Conservation (phyloP, 331 rosid species). For the Malus hybrid region DNA sequence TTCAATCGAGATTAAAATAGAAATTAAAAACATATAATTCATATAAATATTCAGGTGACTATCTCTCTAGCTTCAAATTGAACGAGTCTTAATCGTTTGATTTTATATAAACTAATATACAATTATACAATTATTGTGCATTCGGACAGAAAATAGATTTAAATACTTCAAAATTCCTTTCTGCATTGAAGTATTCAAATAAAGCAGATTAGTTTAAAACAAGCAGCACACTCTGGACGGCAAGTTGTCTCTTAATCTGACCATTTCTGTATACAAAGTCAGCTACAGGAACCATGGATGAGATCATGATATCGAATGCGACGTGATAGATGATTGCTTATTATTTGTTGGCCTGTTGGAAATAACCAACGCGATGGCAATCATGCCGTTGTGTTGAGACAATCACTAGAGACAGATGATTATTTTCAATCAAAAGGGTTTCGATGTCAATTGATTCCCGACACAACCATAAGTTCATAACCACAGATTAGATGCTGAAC, state of each 20-base stretch:
- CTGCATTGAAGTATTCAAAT: conserved; percentile 10
- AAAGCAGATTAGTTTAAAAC: conserved; percentile 9
- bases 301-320: background rate
- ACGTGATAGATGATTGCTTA: background rate
- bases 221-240: conserved; percentile 21
- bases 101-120: background rate
- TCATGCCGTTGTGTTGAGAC: background rate
- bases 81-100: background rate
- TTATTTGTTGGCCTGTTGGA: conserved; percentile 8
- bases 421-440: background rate
- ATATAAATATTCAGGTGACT: background rate
- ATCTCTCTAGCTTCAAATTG: conserved; percentile 5
- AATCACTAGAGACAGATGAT: conserved; percentile 1
- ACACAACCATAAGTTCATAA: background rate
- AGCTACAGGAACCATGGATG: background rate
- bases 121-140: background rate
- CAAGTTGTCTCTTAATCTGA: conserved; percentile 9
- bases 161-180: background rate
- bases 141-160: background rate
- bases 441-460: background rate
- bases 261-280: conserved; percentile 18
- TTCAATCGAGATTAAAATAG: too few species aligned
- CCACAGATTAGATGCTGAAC: background rate
- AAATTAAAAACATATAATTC: conserved; percentile 10
- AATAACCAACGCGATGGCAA: background rate